A percentile compares a stretch with the other conserved stretches of the same genome.
Conservation (phyloP, 768 basidiomycete genomes). For the Hericium alpestre region DNA sequence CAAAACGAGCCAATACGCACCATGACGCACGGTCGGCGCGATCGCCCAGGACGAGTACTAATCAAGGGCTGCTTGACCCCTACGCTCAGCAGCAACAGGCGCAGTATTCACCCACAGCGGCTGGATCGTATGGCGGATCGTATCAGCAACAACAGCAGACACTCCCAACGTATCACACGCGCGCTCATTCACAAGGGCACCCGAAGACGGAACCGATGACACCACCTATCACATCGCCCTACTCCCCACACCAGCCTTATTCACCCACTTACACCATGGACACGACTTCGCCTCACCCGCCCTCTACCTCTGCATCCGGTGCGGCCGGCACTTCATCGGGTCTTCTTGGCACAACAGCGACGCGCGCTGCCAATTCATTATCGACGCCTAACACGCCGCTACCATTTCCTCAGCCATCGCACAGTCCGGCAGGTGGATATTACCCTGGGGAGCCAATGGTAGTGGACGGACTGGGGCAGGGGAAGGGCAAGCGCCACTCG, state of each 20-base stretch:
- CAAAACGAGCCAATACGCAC: constrained; percentile 45
- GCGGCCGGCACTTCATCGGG: constrained; percentile 19
- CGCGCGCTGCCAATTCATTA: constrained; percentile 38
- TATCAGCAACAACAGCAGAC: constrained; percentile 21
- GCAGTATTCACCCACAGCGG: constrained; percentile 52
- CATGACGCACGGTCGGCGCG: constrained; percentile 44
- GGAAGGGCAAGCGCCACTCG: constrained; percentile 42
- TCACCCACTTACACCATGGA: constrained; percentile 52
- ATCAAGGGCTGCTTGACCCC: constrained; percentile 45
- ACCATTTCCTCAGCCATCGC: constrained; percentile 47
- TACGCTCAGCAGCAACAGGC: constrained; percentile 53
- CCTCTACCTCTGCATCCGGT: constrained; percentile 24
- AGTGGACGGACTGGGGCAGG: constrained; percentile 55
- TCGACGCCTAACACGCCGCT: constrained; percentile 69
- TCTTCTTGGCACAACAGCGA: constrained; percentile 40
- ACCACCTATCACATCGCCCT: constrained; percentile 37
- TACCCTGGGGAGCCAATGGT: constrained; percentile 60
- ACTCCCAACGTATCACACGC: constrained; percentile 24
- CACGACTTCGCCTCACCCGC: constrained; percentile 48
- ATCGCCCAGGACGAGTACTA: constrained; percentile 50
- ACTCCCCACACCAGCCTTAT: constrained; percentile 41
- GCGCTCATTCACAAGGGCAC: constrained; percentile 35
- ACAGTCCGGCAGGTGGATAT: constrained; percentile 32
- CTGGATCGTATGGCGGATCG: constrained; percentile 28
- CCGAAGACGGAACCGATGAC: constrained; percentile 26